Evolutionary conservation across 1,139 yeast genomes (phyloP).

Genomic region (Yamadazyma trypodendri): DNA sequence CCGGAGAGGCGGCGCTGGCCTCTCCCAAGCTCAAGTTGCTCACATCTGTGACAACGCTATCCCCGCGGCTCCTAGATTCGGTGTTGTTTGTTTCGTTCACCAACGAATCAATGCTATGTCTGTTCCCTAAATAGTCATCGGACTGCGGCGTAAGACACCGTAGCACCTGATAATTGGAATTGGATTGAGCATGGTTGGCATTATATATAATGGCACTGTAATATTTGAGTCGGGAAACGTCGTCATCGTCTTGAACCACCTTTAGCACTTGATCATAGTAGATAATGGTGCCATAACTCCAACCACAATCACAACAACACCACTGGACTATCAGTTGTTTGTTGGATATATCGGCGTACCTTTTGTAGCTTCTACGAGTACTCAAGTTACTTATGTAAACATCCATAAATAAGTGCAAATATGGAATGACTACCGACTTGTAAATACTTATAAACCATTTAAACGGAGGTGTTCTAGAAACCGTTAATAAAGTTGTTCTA

Average conservation of each 20-base stretch:
- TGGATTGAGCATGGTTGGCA: neutral
- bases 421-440: too few species aligned
- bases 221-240: slow-evolving; percentile 23
- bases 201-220: slow-evolving; percentile 30
- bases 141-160: slow-evolving; percentile 8
- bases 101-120: neutral
- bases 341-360: slow-evolving; percentile 6
- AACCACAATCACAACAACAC: slow-evolving; percentile 57
- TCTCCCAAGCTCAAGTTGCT: neutral
- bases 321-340: slow-evolving; percentile 47
- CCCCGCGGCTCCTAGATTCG: neutral
- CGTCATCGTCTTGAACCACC: slow-evolving; percentile 6
- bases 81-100: neutral
- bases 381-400: slow-evolving; percentile 7
- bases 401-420: slow-evolving; percentile 9
- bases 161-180: slow-evolving; percentile 2
- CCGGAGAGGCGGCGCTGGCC: neutral
- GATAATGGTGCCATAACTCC: slow-evolving; percentile 43
- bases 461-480: too few species aligned
- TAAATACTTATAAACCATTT: neutral
- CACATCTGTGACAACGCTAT: slow-evolving; percentile 1
- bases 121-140: neutral
- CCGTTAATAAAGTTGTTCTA: slow-evolving; percentile 4
- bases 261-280: slow-evolving; percentile 21
- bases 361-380: slow-evolving; percentile 5